Evolutionary conservation across 495 filamentous ascomycete species (phyloP), one percentile per base, ranked within the genome.

Genomic region (Hypoxylon subgilvum): DNA sequence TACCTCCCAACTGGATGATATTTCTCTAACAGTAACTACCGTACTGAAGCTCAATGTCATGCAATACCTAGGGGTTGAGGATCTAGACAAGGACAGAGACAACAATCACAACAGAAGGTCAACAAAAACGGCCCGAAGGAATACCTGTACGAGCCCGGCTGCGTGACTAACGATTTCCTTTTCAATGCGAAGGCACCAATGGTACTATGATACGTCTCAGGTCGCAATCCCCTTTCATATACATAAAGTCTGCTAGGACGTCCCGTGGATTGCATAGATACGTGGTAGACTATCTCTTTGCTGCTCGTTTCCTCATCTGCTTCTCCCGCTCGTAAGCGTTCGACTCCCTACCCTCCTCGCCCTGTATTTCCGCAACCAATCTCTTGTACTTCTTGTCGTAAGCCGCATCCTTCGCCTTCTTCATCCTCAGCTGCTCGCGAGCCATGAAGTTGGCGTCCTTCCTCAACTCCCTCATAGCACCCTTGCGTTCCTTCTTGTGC

Each of bases 371-470:
- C 16, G 92, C 91, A 59, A 96, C 84, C 49, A 98, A 78, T 59
- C 86, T 82, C 82, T 88, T 89, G 79, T 91, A 94, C 84, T 97
- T 97, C 78, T 87, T 84, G 77, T 97, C 92, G 82, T 97, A 96
- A 59, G 87, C 90, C 40, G 75, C 80, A 75, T 96, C 93, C 76
- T 80, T 84, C 75, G 89, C 90, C 82, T 90, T 96, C 86, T 97
- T 96, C 77, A 95, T 82, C 70, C 82, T 79, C 68, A 99, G 75
- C 70, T 88, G 86, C 81, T 97, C 91, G 61, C 92, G 80, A 27
- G 91, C 90, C 72, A 97, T 83, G 68, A 97, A 97, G 68, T 85
- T 87, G 36, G 89, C 88, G 69, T 97, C 94, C 79, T 96, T 97
- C 67, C 94, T 81, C 66, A 99, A 77, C 74, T 97, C 94, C 57